phyloP scores from a whole-genome alignment of 208 protist species.

The Endotrypanum monterogeii region DNA sequence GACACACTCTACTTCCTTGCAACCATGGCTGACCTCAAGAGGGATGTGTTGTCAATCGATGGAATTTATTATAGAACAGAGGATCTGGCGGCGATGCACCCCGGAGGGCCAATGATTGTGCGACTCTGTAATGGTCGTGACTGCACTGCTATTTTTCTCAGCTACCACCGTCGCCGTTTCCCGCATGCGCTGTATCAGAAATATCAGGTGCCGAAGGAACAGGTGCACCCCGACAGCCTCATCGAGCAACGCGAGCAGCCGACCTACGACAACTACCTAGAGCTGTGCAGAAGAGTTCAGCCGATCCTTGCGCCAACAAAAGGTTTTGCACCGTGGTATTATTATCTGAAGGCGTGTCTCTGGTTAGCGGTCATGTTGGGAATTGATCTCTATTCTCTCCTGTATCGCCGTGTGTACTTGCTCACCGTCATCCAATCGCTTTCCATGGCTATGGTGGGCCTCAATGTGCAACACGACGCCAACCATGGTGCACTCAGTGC shows the following conservation, averaged over 20 bases:
- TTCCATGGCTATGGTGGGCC: slow-evolving; percentile 77
- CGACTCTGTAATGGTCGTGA: slow-evolving; percentile 75
- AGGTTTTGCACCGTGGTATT: slow-evolving; percentile 81
- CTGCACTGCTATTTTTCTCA: slow-evolving; percentile 70
- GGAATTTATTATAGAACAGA: slow-evolving; percentile 81
- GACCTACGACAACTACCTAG: slow-evolving; percentile 66
- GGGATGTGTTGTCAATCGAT: slow-evolving; percentile 71
- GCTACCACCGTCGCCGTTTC: slow-evolving; percentile 79
- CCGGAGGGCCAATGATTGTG: slow-evolving; percentile 71
- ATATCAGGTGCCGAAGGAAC: slow-evolving; percentile 46
- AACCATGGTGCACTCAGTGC: slow-evolving; percentile 75
- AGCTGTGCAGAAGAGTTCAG: slow-evolving; percentile 58
- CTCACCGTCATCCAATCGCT: slow-evolving; percentile 74
- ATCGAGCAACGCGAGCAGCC: slow-evolving; percentile 50
- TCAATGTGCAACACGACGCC: slow-evolving; percentile 86
- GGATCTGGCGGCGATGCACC: slow-evolving; percentile 61
- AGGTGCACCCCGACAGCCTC: slow-evolving; percentile 43
- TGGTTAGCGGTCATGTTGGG: slow-evolving; percentile 58
- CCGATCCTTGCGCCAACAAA: slow-evolving; percentile 57
- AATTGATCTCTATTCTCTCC: slow-evolving; percentile 67
- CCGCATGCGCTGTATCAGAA: slow-evolving; percentile 68
- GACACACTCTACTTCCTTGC: background rate
- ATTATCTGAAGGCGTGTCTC: slow-evolving; percentile 65
- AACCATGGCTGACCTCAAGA: slow-evolving; percentile 22
- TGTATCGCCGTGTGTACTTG: slow-evolving; percentile 50